Evolutionary conservation across 2,329 filamentous ascomycete genomes (phyloP).

Genomic region (Coleophoma cylindrospora): DNA sequence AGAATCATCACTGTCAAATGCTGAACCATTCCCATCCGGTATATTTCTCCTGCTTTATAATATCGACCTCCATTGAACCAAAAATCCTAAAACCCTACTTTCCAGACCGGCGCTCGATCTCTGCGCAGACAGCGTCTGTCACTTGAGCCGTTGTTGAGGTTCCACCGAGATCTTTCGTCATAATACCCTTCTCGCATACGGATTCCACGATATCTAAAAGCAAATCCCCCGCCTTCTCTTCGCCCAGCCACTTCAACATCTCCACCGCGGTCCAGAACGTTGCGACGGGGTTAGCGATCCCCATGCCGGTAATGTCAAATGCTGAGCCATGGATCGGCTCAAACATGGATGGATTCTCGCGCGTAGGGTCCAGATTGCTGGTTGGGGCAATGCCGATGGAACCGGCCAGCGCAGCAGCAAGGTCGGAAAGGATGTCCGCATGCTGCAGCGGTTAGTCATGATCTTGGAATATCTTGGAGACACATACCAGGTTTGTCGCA

Average conservation of each 20-base stretch:
- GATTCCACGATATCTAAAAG: slow-evolving; percentile 46
- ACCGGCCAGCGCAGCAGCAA: slow-evolving; percentile 62
- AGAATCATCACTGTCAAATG: too few relatives aligned
- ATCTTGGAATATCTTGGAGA: background rate
- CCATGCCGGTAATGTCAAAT: slow-evolving; percentile 32
- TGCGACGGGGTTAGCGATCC: slow-evolving; percentile 41
- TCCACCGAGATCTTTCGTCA: slow-evolving; percentile 44
- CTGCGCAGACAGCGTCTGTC: slow-evolving; percentile 7
- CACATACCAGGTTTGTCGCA: slow-evolving; percentile 45
- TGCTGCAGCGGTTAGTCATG: slow-evolving; percentile 14
- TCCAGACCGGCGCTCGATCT: slow-evolving; percentile 3
- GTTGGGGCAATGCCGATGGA: slow-evolving; percentile 68
- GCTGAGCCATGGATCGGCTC: slow-evolving; percentile 54
- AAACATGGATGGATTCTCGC: slow-evolving; percentile 51
- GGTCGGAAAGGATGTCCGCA: slow-evolving; percentile 63
- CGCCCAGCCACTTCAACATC: slow-evolving; percentile 51
- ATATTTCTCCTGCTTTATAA: too few relatives aligned
- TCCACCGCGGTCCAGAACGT: slow-evolving; percentile 50
- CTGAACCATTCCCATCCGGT: too few relatives aligned
- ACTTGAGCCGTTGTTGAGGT: slow-evolving; percentile 3
- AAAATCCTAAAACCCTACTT: too few relatives aligned
- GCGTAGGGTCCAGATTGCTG: slow-evolving; percentile 56
- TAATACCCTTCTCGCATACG: slow-evolving; percentile 43
- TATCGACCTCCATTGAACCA: too few relatives aligned
- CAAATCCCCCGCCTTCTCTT: slow-evolving; percentile 40